A percentile compares a stretch with the other conserved stretches of the same genome.
Evolutionary conservation across 495 filamentous ascomycete species (phyloP).

Genomic region (Talaromyces liani): DNA sequence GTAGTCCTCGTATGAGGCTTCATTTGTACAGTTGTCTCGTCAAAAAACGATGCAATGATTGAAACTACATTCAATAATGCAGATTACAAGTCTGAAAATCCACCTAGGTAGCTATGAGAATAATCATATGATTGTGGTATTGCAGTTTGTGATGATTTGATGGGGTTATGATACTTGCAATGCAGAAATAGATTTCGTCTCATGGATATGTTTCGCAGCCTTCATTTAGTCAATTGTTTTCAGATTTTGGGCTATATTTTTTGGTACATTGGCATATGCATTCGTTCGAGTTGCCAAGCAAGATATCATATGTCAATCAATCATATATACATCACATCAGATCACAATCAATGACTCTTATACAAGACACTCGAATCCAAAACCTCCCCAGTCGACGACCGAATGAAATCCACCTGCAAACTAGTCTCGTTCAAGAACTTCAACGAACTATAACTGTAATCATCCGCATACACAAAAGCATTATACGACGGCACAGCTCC

Average conservation of each 20-base stretch:
- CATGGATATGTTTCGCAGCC: too few species aligned
- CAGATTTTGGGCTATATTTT: background rate
- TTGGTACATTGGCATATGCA: background rate
- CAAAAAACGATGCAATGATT: too few species aligned
- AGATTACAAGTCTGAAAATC: too few species aligned
- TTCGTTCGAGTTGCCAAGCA: background rate
- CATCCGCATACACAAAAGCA: conserved; percentile 48
- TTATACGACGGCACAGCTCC: conserved; percentile 36
- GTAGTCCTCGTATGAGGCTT: too few species aligned
- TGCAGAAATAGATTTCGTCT: too few species aligned
- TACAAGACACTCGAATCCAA: conserved; percentile 45
- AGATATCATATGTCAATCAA: background rate
- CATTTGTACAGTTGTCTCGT: too few species aligned
- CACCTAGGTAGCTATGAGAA: too few species aligned
- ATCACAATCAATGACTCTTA: conserved; percentile 34
- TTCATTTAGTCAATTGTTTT: too few species aligned
- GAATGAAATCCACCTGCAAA: conserved; percentile 36
- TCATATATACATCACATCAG: background rate
- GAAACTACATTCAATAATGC: too few species aligned
- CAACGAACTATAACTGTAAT: conserved; percentile 43
- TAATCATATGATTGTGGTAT: too few species aligned
- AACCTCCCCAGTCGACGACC: conserved; percentile 39
- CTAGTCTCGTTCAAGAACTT: conserved; percentile 25
- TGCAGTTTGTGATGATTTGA: too few species aligned
- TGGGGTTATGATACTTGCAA: too few species aligned